Base-by-base conservation (phyloP, 2,329 filamentous ascomycete genomes). In the Cercospora zeae-maydis region DNA sequence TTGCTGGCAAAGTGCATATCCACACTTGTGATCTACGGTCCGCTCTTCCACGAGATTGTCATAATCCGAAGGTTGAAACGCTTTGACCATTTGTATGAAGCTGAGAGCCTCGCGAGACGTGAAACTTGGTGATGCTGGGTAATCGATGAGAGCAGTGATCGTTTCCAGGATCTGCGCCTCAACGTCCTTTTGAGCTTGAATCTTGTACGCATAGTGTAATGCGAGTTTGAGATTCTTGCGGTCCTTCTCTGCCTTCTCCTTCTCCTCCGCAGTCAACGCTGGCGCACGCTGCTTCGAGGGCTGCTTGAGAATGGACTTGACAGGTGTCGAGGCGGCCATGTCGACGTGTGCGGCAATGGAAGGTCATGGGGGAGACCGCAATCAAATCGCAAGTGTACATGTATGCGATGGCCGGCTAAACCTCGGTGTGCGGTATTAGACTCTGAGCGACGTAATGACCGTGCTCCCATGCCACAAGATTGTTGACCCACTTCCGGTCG, bases 21-120 rank as follows among this genome's bases (percentile, higher is more conserved):
- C 95, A 78, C 95, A 99, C 19, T 85, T 82, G 47, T 84, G 85
- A 70, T 91, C 88, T 68, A 91, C 89, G 75, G 96, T 96, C 71
- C 95, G 90, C 80, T 99, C 95, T 67, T 89, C 84, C 64, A 97
- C 87, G 55, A 98, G 81, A 67, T 91, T 89, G 73, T 96, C 92
- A 79, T 96, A 96, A 79, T 99, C 93, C 58, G 84, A 83, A 0
- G 93, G 91, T 74, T 93, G 91, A 77, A 97, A 98, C 47, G 86
- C 82, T 9, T 83, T 79, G 24, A 98, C 79, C 36, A 86, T 83
- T 3, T 80, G 73, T 70, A 88, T 87, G 78, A 98, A 92, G 59
- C 79, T 78, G 39, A 78, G 74, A 1, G 82, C 82, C 74, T 96
- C 92, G 33, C 82, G 75, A 0, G 82, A 72, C 49, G 83, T 81